Evolutionary conservation across 2,329 filamentous ascomycete genomes (phyloP), one percentile per base, ranked within the genome.

Genomic region (Daldinia sp.): DNA sequence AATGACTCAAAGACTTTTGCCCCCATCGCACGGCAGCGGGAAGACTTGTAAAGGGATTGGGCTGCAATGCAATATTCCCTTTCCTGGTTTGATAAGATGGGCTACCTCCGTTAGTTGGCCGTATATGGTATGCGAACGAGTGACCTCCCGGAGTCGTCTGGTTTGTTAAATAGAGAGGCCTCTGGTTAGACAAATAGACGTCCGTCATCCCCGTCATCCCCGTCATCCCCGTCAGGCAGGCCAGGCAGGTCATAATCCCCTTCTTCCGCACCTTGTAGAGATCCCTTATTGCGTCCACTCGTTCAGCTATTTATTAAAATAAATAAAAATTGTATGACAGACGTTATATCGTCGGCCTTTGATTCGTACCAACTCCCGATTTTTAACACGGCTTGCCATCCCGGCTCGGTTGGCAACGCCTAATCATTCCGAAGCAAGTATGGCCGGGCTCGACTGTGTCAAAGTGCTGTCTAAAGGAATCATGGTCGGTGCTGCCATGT

Each of bases 401-500:
- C 29, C 11, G 13, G 39, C n/a, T 13, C 21, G 21, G 39, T 9
- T 25, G 13, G 39, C 6, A 17, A 52, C 19, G 13, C 8, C n/a
- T 55, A 11, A 15, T 21, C 41, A 10, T 39, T 11, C 25, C n/a
- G 50, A 55, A 15, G 34, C 17, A 7, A 27, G 37, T 29, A 52
- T 41, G 23, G 29, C 27, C 8, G 29, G 21, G 10, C 27, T 55
- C 30, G 32, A n/a, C 19, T 15, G 25, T 17, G n/a, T 13, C 11
- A 49, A 29, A 39, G 61, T 69, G 30, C 5, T 67, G n/a, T 67
- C 68, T 41, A 58, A 57, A 35, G 68, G 69, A 27, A 11, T 67
- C 21, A 71, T 72, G 71, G 55, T 67, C 43, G 70, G 68, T 15
- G 30, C 69, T 19, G 69, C 69, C 13, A 54, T 70, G 43, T 9